Conservation (phyloP, 164 flowering plant species). For the Magnolia officinalis region DNA sequence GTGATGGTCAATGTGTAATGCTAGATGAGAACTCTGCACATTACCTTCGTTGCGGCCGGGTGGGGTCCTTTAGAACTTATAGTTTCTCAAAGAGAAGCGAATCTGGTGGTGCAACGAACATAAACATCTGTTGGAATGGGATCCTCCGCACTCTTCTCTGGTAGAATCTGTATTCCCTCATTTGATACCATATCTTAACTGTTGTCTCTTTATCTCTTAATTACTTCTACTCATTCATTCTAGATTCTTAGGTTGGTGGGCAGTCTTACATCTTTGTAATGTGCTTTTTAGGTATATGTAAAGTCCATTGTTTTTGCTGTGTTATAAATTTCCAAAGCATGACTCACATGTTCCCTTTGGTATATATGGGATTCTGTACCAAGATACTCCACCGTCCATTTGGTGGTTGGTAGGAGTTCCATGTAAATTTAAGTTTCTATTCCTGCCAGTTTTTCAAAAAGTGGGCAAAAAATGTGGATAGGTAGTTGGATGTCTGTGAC, state of each 20-base stretch:
- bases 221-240: constrained; percentile 1
- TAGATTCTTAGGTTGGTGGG: background rate
- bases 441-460: background rate
- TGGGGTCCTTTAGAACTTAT: background rate
- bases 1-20: background rate
- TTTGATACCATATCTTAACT: constrained; percentile 1
- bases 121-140: background rate
- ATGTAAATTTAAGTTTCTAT: background rate
- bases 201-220: background rate
- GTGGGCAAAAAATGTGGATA: background rate
- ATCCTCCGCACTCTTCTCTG: background rate
- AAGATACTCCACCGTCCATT: background rate
- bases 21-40: background rate
- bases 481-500: background rate
- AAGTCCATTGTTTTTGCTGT: background rate
- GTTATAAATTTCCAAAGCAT: too few relatives aligned
- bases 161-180: background rate
- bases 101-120: background rate
- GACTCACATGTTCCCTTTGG: background rate
- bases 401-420: background rate
- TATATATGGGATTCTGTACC: background rate
- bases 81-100: constrained; percentile 6
- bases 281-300: constrained; percentile 2
- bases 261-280: background rate
- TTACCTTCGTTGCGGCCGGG: background rate